These are phyloP conservation scores for Claviceps digitariae DNA, from an alignment of 2,329 filamentous ascomycete species.

Conservation along the genomic window DNA sequence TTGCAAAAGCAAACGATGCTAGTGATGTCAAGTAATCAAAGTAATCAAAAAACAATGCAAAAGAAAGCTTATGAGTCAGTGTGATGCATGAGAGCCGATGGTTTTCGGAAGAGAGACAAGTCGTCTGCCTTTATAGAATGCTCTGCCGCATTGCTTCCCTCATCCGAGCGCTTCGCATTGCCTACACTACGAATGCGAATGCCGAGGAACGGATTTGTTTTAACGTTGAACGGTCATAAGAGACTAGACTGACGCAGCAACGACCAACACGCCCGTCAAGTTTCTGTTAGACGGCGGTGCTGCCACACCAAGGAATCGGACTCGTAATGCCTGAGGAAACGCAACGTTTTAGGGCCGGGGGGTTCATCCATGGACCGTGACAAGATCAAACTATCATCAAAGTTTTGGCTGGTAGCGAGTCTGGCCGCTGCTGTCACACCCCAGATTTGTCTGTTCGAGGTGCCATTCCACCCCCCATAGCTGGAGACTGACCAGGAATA, in stretches of 20 bases:
- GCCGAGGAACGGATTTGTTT: background rate
- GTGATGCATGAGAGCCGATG: background rate
- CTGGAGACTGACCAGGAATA: background rate
- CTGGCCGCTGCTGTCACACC: conserved; percentile 1
- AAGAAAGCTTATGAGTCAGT: background rate
- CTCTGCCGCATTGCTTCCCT: background rate
- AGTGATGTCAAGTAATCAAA: background rate
- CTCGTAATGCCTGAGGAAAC: background rate
- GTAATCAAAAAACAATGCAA: background rate
- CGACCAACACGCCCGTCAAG: background rate
- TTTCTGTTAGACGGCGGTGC: background rate
- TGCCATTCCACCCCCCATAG: background rate
- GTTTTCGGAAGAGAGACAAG: background rate
- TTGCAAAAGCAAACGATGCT: background rate
- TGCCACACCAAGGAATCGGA: background rate
- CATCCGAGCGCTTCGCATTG: background rate
- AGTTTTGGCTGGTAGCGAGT: background rate
- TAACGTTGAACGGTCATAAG: background rate
- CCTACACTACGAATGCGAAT: background rate
- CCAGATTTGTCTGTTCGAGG: background rate
- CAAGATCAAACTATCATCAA: background rate
- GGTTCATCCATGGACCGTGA: too few relatives aligned
- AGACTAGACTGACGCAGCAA: background rate
- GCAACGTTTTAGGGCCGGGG: background rate
- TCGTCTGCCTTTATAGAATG: conserved; percentile 1